phyloP scores from a whole-genome alignment of 83 land plant species.

The Picea engelmannii region DNA sequence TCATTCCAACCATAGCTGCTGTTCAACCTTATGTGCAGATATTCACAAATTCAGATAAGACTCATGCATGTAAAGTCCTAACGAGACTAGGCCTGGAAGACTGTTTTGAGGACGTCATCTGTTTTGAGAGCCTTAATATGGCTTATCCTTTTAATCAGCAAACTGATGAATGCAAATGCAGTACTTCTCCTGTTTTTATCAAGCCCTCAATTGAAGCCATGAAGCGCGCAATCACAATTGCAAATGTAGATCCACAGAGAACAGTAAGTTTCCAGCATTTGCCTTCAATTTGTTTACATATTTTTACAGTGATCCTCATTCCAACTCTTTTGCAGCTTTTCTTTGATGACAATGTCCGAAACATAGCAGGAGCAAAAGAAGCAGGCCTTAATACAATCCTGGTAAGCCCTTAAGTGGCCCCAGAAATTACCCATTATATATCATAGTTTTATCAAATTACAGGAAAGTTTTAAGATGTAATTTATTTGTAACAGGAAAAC shows the following conservation, averaged over 20 bases:
- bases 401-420: constrained; percentile 33
- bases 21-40: constrained; percentile 25
- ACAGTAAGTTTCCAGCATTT: constrained; percentile 24
- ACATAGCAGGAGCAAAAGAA: constrained; percentile 51
- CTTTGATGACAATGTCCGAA: constrained; percentile 18
- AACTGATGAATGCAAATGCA: neutral
- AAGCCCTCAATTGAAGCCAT: constrained; percentile 64
- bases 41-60: constrained; percentile 63
- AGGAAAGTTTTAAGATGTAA: too few species aligned
- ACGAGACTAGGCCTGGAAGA: constrained; percentile 20
- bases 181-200: constrained; percentile 32
- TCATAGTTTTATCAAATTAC: neutral
- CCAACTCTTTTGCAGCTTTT: constrained; percentile 37
- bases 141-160: constrained; percentile 13
- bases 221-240: constrained; percentile 38
- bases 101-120: constrained; percentile 35
- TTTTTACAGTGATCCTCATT: neutral
- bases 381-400: constrained; percentile 52
- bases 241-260: constrained; percentile 44
- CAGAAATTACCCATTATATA: neutral
- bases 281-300: neutral
- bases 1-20: neutral
- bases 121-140: constrained; percentile 70
- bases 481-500: too few species aligned
- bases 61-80: constrained; percentile 42